Base-by-base conservation (phyloP, 2,329 filamentous ascomycete species). In the Pseudogymnoascus sp. region DNA sequence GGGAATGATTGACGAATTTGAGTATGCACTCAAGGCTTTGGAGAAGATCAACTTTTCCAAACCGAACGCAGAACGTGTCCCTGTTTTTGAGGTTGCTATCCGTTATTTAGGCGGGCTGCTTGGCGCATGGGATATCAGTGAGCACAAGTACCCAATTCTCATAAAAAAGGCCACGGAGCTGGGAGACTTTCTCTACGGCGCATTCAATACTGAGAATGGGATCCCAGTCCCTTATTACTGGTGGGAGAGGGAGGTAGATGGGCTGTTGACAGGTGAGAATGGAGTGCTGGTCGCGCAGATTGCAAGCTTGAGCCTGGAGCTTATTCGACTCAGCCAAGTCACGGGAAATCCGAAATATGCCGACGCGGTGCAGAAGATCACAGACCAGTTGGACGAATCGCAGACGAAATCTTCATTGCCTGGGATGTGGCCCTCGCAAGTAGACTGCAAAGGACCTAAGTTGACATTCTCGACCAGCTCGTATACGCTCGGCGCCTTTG, bases 171-270 rank as follows among this genome's bases (percentile, higher is more conserved):
- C 87, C 8, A 77, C 84, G 26, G 85, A 90, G 71, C 78, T 89
- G 23, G 87, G 83, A 10, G 86, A 89, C 66, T 82, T 90, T 66
- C 73, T 90, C 26, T 87, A 87, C 74, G 83, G 83, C 62, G 83
- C 86, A 1, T 90, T 90, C 68, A 87, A 90, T 74, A 96, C 93
- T 0, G 91, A 91, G 0, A 96, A 96, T 74, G 86, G 90, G 68
- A 93, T 96, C 89, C 92, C 92, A 1, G 77, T 90, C 9, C 82
- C 90, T 5, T 91, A 87, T 75, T 93, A 92, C 76, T 78, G 82
- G 67, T 96, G 88, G 89, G 81, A 83, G 69, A 83, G 79, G 74
- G 35, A 63, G 17, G 26, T 62, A 7, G 62, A 60, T 28, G 38
- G 59, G n/a, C 15, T 44, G 36, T 61, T 63, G 38, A 8, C 23